A percentile compares a stretch with the other conserved stretches of the same genome.
phyloP scores from a whole-genome alignment of 192 early-diverging fungal species.

The Spizellomyces sp. region DNA sequence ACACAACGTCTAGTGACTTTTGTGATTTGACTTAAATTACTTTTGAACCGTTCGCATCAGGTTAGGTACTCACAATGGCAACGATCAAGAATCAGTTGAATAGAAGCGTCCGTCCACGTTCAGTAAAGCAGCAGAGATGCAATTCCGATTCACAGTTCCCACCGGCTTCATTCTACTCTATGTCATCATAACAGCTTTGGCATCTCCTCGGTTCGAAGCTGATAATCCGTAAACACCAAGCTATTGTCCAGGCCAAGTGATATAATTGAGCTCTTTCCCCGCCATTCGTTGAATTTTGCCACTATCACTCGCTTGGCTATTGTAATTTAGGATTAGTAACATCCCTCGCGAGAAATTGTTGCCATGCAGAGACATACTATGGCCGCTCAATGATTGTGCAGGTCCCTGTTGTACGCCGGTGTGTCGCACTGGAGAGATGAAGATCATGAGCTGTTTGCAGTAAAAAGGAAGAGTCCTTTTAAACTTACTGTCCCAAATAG shows the following conservation, averaged over 20 bases:
- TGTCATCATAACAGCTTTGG: background rate
- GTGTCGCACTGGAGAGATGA: conserved; percentile 11
- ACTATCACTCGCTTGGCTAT: conserved; percentile 13
- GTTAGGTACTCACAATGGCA: no score
- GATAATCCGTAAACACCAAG: conserved; percentile 4
- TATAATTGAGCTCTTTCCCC: background rate
- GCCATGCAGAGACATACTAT: background rate
- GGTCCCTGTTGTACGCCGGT: conserved; percentile 12
- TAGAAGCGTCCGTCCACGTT: no score
- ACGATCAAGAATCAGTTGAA: no score
- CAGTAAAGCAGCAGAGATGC: no score
- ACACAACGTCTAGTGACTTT: no score
- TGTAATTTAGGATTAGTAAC: no score
- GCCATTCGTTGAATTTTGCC: conserved; percentile 14
- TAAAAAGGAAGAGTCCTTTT: background rate
- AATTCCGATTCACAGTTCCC: no score
- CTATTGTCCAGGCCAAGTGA: conserved; percentile 9
- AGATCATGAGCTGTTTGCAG: background rate
- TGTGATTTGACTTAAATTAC: no score
- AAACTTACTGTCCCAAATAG: conserved; percentile 28
- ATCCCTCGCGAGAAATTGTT: no score
- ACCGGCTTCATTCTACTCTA: no score
- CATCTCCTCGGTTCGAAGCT: background rate
- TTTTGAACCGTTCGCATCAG: no score
- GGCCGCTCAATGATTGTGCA: conserved; percentile 13